Evolutionary conservation across 129 eudicot species (phyloP).

Genomic region (Artemisia annua): DNA sequence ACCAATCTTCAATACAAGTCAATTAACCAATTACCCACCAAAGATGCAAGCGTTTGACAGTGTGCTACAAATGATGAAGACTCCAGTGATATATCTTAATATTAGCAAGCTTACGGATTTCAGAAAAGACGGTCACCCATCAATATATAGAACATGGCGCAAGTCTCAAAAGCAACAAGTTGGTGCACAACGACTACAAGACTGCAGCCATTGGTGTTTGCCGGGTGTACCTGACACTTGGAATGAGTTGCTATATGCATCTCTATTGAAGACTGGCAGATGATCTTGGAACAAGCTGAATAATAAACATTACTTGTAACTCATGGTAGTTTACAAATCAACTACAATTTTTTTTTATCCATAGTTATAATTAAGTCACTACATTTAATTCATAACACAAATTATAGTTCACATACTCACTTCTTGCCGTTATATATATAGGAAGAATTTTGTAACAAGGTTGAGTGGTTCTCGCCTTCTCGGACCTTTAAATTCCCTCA

Average conservation of each 20-base stretch:
- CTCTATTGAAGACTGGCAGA: no score
- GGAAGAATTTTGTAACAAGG: no score
- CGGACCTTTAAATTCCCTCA: no score
- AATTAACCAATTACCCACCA: conserved; percentile 62
- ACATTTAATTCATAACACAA: no score
- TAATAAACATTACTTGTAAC: no score
- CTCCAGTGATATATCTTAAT: not conserved
- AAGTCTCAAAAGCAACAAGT: not conserved
- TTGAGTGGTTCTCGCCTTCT: no score
- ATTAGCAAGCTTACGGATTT: not conserved
- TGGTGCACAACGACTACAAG: not conserved
- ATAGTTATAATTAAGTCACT: no score
- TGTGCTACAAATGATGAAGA: conserved; percentile 34
- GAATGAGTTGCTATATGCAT: not conserved
- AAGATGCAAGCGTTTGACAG: conserved; percentile 70
- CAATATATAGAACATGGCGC: not conserved
- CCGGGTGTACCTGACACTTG: not conserved
- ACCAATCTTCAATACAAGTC: conserved; percentile 62
- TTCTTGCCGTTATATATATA: no score
- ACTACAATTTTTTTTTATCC: no score
- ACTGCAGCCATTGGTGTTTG: not conserved
- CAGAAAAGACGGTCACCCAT: not conserved
- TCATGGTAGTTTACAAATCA: no score
- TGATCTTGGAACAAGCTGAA: no score
- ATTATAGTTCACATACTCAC: no score